Conservation (phyloP, 2,329 filamentous ascomycete genomes). For the Fusarium gaditjirri region DNA sequence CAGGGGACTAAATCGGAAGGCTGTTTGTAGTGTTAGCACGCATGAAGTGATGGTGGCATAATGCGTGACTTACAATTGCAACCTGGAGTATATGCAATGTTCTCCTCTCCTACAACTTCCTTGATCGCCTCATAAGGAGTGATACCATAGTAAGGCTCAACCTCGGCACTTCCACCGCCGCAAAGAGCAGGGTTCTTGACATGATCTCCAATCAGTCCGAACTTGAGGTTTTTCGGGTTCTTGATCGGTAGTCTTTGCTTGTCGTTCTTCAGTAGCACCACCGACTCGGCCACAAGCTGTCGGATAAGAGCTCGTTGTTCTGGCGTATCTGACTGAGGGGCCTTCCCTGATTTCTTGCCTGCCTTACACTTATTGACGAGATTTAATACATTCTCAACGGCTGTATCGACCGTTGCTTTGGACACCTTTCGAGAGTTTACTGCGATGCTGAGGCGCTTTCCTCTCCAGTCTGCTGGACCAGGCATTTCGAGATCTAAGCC, state of each 20-base stretch:
- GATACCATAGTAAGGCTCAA: constrained; percentile 49
- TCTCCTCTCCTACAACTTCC: constrained; percentile 37
- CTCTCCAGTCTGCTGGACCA: constrained; percentile 44
- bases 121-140: constrained; percentile 48
- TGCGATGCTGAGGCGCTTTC: constrained; percentile 40
- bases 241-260: constrained; percentile 16
- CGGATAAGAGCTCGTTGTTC: constrained; percentile 28
- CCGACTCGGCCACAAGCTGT: constrained; percentile 20
- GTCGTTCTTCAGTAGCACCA: constrained; percentile 27
- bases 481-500: constrained; percentile 50
- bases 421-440: constrained; percentile 40
- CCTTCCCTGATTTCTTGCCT: not conserved
- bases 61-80: constrained; percentile 24
- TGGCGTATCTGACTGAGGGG: constrained; percentile 17
- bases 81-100: constrained; percentile 31
- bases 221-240: constrained; percentile 47
- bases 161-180: constrained; percentile 50
- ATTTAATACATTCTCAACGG: constrained; percentile 41
- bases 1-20: constrained; percentile 30
- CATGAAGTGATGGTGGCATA: rapidly evolving
- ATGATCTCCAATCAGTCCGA: constrained; percentile 53
- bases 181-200: constrained; percentile 47
- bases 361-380: constrained; percentile 27
- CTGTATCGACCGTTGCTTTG: constrained; percentile 35
- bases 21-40: not conserved